Percentiles rank a stretch among this genome's conserved stretches.
Evolutionary conservation across 2,329 filamentous ascomycete genomes (phyloP).

Genomic region (Knufia petricola): DNA sequence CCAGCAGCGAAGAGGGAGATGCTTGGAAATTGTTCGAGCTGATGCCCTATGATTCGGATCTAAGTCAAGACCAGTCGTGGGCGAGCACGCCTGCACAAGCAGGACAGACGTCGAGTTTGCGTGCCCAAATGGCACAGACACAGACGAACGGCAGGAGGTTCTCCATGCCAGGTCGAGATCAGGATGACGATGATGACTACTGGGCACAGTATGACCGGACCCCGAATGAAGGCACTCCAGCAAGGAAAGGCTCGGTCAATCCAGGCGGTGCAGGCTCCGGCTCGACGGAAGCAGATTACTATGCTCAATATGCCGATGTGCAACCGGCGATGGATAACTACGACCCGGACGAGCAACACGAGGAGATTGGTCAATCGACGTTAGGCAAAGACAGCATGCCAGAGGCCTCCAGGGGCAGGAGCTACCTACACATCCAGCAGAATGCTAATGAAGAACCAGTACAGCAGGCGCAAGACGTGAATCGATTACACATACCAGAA

Average conservation of each 20-base stretch:
- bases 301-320: constrained; percentile 51
- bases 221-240: constrained; percentile 26
- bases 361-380: constrained; percentile 41
- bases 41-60: constrained; percentile 39
- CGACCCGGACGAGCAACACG: constrained; percentile 48
- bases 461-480: not conserved
- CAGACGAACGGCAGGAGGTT: constrained; percentile 18
- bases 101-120: constrained; percentile 34
- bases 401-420: constrained; percentile 31
- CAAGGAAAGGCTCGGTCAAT: constrained; percentile 30
- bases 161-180: constrained; percentile 33
- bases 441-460: constrained; percentile 21
- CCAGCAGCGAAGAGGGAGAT: constrained; percentile 44
- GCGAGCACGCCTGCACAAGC: constrained; percentile 45
- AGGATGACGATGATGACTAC: constrained; percentile 55
- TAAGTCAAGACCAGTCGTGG: constrained; percentile 45
- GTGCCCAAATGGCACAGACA: constrained; percentile 19
- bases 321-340: constrained; percentile 56
- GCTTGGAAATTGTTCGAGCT: constrained; percentile 54
- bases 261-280: constrained; percentile 26
- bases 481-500: constrained; percentile 5
- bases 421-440: constrained; percentile 22
- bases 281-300: constrained; percentile 49
- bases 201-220: constrained; percentile 55
- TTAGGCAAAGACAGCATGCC: constrained; percentile 44